Evolutionary conservation across 805 yeast genomes (phyloP).

Genomic region (Kodamaea leandrae): DNA sequence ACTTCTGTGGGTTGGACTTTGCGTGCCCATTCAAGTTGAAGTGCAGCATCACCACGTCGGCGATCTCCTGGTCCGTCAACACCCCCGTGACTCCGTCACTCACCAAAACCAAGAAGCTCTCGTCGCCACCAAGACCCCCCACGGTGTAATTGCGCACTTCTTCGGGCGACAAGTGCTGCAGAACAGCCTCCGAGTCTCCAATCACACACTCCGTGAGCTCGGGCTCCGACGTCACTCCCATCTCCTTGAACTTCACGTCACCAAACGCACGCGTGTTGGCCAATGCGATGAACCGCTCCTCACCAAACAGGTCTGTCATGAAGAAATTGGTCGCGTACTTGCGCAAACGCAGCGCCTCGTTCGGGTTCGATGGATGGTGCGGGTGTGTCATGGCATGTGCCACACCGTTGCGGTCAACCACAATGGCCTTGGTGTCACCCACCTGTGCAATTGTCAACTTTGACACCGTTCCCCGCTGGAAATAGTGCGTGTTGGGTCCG

Average conservation of each 20-base stretch:
- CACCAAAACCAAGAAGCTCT: conserved; percentile 76
- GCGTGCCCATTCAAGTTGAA: conserved; percentile 60
- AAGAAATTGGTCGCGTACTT: conserved; percentile 59
- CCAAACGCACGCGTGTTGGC: conserved; percentile 97
- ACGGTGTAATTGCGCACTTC: conserved; percentile 36
- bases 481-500: conserved; percentile 42
- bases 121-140: conserved; percentile 72
- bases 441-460: conserved; percentile 80
- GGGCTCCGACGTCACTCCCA: conserved; percentile 91
- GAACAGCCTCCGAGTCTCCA: conserved; percentile 49
- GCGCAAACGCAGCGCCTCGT: conserved; percentile 70
- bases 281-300: conserved; percentile 73
- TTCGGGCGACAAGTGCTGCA: conserved; percentile 33
- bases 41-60: conserved; percentile 77
- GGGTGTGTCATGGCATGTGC: conserved; percentile 75
- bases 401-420: conserved; percentile 78
- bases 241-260: conserved; percentile 72
- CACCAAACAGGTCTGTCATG: conserved; percentile 90
- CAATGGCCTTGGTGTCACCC: conserved; percentile 85
- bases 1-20: conserved; percentile 76
- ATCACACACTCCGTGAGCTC: conserved; percentile 69
- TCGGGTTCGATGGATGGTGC: conserved; percentile 85
- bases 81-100: conserved; percentile 86
- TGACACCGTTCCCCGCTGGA: conserved; percentile 64
- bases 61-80: conserved; percentile 85